Evolutionary conservation across 345 rosid genomes (phyloP).

Genomic region (Bretschneidera sinensis): DNA sequence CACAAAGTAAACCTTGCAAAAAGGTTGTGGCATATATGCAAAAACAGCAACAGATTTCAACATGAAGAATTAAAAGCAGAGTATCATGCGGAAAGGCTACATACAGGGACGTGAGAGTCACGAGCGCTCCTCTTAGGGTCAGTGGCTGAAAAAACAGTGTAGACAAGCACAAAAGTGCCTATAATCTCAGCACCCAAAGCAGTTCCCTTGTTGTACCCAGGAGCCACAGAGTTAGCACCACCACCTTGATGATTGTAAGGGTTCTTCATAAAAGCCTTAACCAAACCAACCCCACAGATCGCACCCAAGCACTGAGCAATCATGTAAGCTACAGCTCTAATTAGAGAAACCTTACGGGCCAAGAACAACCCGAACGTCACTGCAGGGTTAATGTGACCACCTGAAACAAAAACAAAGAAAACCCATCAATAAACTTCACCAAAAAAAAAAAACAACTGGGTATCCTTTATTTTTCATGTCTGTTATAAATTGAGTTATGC

Average conservation of each 20-base stretch:
- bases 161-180: conserved; percentile 69
- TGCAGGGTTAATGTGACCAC: conserved; percentile 42
- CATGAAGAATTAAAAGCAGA: not conserved
- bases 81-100: too few relatives aligned
- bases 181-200: conserved; percentile 87
- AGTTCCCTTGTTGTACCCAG: conserved; percentile 58
- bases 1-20: too few relatives aligned
- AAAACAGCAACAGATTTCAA: too few relatives aligned
- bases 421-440: not conserved
- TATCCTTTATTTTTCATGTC: not conserved
- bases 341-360: conserved; percentile 66
- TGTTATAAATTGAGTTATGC: too few relatives aligned
- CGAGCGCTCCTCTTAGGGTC: conserved; percentile 89
- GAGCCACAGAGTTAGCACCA: conserved; percentile 51
- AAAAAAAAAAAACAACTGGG: not conserved
- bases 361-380: conserved; percentile 38
- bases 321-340: conserved; percentile 70
- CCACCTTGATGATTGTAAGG: conserved; percentile 55
- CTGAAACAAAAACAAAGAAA: conserved; percentile 21
- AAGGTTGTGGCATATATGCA: too few relatives aligned
- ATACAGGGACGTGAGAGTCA: conserved; percentile 81
- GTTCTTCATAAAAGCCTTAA: conserved; percentile 69
- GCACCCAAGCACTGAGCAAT: conserved; percentile 82
- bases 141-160: conserved; percentile 81
- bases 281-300: conserved; percentile 75